Percentiles rank a stretch among this genome's conserved stretches.
These are phyloP conservation scores for Aphelidium insulamus DNA, from an alignment of 371 early-diverging fungal species.

Conservation along the genomic window DNA sequence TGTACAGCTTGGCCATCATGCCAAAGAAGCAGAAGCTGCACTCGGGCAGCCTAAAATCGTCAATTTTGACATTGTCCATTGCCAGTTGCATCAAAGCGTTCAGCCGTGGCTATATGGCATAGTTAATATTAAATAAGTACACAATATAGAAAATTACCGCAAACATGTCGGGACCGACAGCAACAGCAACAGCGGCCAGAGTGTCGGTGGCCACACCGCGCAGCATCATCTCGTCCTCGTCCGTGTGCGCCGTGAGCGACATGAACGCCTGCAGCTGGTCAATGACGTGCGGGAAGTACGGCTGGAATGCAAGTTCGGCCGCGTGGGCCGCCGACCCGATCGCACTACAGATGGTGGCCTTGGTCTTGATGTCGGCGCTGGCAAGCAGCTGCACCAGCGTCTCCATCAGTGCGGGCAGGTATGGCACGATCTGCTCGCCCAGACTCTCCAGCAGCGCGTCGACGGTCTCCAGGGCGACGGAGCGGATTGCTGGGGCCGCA, in stretches of 20 bases:
- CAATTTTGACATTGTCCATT: conserved; percentile 45
- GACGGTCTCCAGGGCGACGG: conserved; percentile 57
- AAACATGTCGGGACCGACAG: conserved; percentile 62
- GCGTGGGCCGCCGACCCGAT: conserved; percentile 76
- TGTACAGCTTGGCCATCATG: conserved; percentile 53
- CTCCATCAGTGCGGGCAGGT: conserved; percentile 56
- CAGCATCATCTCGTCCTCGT: conserved; percentile 38
- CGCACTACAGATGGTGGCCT: conserved; percentile 49
- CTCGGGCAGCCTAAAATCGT: conserved; percentile 49
- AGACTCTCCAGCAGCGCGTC: conserved; percentile 68
- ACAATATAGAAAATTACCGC: conserved; percentile 9
- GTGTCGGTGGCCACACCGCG: conserved; percentile 74
- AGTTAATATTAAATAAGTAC: neutral
- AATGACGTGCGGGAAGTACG: conserved; percentile 53
- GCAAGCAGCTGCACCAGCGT: conserved; percentile 45
- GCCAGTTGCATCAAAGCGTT: conserved; percentile 47
- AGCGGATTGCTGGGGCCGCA: conserved; percentile 36
- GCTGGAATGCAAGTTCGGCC: conserved; percentile 35
- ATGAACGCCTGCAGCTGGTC: conserved; percentile 43
- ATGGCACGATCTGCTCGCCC: conserved; percentile 49
- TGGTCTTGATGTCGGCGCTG: conserved; percentile 29
- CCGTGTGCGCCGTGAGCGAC: conserved; percentile 27
- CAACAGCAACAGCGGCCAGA: conserved; percentile 60
- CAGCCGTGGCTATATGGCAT: conserved; percentile 27
- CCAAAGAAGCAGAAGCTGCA: conserved; percentile 70